Conservation (phyloP, 1,139 yeast genomes). For the Geotrichum carabidarum region DNA sequence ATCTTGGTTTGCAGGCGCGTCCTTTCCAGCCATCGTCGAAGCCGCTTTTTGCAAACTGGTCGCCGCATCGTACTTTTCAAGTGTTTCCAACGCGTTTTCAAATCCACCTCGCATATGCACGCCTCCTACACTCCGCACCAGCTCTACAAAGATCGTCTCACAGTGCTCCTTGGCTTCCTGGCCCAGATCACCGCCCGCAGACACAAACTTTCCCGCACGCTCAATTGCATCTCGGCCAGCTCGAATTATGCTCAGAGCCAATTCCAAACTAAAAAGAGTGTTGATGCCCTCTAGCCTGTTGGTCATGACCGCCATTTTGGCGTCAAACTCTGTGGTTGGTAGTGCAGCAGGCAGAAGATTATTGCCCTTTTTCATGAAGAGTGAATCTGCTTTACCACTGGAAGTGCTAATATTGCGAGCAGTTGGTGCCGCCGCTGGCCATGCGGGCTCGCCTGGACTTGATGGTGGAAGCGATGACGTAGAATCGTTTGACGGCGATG, state of each 20-base stretch:
- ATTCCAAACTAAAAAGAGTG: slow-evolving; percentile 42
- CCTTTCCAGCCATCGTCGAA: slow-evolving; percentile 21
- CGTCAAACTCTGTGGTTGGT: slow-evolving; percentile 44
- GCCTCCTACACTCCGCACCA: slow-evolving; percentile 60
- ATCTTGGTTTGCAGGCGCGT: background rate
- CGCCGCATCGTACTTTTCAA: slow-evolving; percentile 67
- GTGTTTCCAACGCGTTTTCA: slow-evolving; percentile 65
- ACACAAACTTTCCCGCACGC: slow-evolving; percentile 36
- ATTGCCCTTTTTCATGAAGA: background rate
- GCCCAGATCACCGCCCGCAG: slow-evolving; percentile 32
- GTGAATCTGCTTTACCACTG: background rate
- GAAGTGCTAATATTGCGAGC: background rate
- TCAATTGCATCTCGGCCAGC: slow-evolving; percentile 39
- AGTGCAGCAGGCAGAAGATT: slow-evolving; percentile 16
- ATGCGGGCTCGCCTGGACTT: background rate
- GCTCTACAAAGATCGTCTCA: slow-evolving; percentile 60
- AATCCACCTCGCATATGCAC: slow-evolving; percentile 78
- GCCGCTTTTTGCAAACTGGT: slow-evolving; percentile 37
- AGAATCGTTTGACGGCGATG: slow-evolving; percentile 1
- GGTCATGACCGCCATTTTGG: slow-evolving; percentile 43
- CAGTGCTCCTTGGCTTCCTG: slow-evolving; percentile 37
- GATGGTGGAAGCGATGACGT: slow-evolving; percentile 2
- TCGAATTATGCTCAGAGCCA: slow-evolving; percentile 40
- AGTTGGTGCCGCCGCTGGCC: slow-evolving; percentile 1
- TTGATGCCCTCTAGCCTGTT: slow-evolving; percentile 41